Evolutionary conservation across 2,329 filamentous ascomycete genomes (phyloP), one percentile per base, ranked within the genome.

Genomic region (Scedosporium aurantiacum): DNA sequence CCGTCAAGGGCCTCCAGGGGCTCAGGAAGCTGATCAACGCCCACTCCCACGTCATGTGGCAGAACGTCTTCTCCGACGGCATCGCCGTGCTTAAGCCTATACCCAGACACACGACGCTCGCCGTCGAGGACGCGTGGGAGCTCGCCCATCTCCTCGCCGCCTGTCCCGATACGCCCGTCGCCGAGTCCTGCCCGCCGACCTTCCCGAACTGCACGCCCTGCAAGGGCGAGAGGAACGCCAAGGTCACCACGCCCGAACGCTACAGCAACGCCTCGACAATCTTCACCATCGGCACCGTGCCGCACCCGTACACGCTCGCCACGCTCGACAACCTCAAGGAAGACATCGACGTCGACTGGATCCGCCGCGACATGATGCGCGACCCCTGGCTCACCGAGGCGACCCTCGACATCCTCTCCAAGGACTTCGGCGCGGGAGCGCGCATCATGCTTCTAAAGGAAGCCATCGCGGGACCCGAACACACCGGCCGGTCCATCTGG

Each of bases 261-360:
- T 94, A 90, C 72, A 81, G 81, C 61, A 96, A 97, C 72, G 81
- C 80, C 4, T 86, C 86, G 14, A 79, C 78, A 1, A 70, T 88
- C 16, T 97, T 91, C 76, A 91, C 88, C 2, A 89, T 99, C 65
- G 91, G 88, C 63, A 89, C 86, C 0, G 87, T 97, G 12, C 93
- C 93, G 0, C 94, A 99, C 71, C 94, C 94, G 0, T 96, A 91
- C 77, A 97, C 92, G 1, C 79, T 91, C 50, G 82, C 86, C 60
- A 82, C 85, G 12, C 77, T 97, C 18, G 80, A 84, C 63, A 80
- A 84, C 65, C 80, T 84, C 62, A 79, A 82, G 47, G 79, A 84
- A 2, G 75, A 79, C 1, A 76, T 90, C 57, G 86, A 87, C 57
- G 74, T 87, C 1, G 72, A 78, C 6, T 88, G 84, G 76, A 82